Evolutionary conservation across 2,329 filamentous ascomycete species (phyloP), one percentile per base, ranked within the genome.

Genomic region (Metarhizium album): DNA sequence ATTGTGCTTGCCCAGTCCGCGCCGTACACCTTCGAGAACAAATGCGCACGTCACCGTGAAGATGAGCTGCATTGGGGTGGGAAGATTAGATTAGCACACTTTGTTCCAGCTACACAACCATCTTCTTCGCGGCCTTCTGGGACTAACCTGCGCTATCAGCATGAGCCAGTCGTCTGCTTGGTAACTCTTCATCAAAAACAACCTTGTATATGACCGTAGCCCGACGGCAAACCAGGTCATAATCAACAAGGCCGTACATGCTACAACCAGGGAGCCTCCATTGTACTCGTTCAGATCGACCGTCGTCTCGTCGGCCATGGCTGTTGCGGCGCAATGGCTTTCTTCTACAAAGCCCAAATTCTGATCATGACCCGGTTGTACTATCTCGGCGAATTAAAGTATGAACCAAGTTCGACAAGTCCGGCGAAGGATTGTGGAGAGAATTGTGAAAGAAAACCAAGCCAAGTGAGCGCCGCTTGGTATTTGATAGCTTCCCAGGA

Each of bases 91-190:
- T 29, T 29, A 29, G 27, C 7, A 9, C 7, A 29, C 1, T 29
- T 29, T 29, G 27, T 29, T 9, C 27, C 27, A 29, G 11, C 27
- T 9, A 29, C 27, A 29, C 27, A 6, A 29, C 3, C 9, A 9
- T 24, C 5, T 33, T 14, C 14, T 6, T 33, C 43, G 16, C 11
- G 20, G n/a, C 7, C 5, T 14, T n/a, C 24, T 24, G 22, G 16
- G 14, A 48, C 50, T 7, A 61, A 76, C 73, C 65, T 74, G 74
- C 29, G 70, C 68, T 52, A 70, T 57, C 42, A 77, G 54, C 74
- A 78, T 78, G 54, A 77, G 63, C 73, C 74, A 78, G 63, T 78
- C 75, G 60, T 78, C 75, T n/a, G 63, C 53, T 56, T 73, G 67
- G 50, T 76, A 74, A 48, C 64, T 63, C 37, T 70, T 72, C 53